A percentile compares a stretch with the other conserved stretches of the same genome.
Conservation (phyloP, 148 eudicot genomes). For the Salicornia ramosissima region DNA sequence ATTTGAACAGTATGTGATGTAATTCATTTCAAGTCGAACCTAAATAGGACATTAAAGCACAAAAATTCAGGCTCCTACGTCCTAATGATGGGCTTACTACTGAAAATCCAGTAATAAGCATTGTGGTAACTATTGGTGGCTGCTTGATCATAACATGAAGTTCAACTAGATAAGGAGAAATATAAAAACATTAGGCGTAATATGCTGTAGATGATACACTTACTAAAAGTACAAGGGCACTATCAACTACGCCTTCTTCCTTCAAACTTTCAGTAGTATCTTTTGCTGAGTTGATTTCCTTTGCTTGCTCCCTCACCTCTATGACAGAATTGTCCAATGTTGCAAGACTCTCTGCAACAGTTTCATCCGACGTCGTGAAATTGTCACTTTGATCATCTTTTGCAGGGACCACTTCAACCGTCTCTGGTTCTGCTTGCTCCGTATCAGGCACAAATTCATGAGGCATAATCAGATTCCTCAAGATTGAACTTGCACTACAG, state of each 20-base stretch:
- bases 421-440: constrained; percentile 21
- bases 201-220: no score
- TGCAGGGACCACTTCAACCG: constrained; percentile 11
- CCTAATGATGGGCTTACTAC: no score
- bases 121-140: no score
- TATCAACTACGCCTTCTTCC: constrained; percentile 79
- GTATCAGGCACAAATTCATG: constrained; percentile 18
- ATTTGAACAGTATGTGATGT: no score
- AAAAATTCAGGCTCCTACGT: no score
- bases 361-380: background rate
- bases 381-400: constrained; percentile 27
- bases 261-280: constrained; percentile 61
- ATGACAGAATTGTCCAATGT: constrained; percentile 51
- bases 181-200: no score
- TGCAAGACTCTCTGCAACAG: constrained; percentile 27
- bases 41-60: no score
- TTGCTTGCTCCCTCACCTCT: constrained; percentile 68
- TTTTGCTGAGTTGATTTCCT: constrained; percentile 59
- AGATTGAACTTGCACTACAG: constrained; percentile 71
- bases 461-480: constrained; percentile 50
- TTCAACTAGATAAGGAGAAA: no score
- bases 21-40: no score
- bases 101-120: no score
- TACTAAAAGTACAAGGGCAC: constrained; percentile 64
- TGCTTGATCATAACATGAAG: no score